These are phyloP conservation scores for Stenocarpella maydis DNA, from an alignment of 2,329 filamentous ascomycete genomes.

Conservation along the genomic window DNA sequence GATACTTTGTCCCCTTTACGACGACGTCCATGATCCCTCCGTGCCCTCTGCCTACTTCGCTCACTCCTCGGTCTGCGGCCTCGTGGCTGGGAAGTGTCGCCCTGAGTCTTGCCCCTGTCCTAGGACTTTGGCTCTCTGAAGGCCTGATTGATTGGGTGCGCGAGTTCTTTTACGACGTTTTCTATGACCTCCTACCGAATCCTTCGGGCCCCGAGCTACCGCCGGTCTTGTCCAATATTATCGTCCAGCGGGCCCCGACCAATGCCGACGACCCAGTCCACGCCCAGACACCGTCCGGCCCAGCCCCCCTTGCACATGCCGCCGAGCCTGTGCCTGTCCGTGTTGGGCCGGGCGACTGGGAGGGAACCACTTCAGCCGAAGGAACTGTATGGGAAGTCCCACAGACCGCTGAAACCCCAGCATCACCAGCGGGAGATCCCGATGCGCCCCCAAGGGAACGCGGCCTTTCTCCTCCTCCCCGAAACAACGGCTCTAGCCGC, in stretches of 20 bases:
- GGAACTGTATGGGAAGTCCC: slow-evolving; percentile 22
- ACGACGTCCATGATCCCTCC: slow-evolving; percentile 57
- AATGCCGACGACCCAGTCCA: slow-evolving; percentile 18
- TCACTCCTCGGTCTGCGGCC: slow-evolving; percentile 49
- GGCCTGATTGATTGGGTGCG: slow-evolving; percentile 30
- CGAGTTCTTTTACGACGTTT: slow-evolving; percentile 34
- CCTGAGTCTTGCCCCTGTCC: slow-evolving; percentile 56
- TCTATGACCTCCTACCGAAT: slow-evolving; percentile 27
- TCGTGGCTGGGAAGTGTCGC: slow-evolving; percentile 54
- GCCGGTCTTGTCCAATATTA: not conserved
- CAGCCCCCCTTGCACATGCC: not conserved
- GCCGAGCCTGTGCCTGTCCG: slow-evolving; percentile 9
- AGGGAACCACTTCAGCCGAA: slow-evolving; percentile 7
- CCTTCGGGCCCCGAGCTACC: slow-evolving; percentile 27
- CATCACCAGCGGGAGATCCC: not conserved
- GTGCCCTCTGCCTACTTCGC: slow-evolving; percentile 51
- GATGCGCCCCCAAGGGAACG: not conserved
- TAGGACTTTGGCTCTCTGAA: slow-evolving; percentile 51
- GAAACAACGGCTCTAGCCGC: slow-evolving; percentile 12
- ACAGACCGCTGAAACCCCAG: slow-evolving; percentile 13
- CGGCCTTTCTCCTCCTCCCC: slow-evolving; percentile 15
- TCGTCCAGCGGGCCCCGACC: slow-evolving; percentile 12
- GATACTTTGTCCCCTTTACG: slow-evolving; percentile 65
- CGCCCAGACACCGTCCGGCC: slow-evolving; percentile 4
- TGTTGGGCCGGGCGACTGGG: slow-evolving; percentile 1